Percentiles rank a stretch among this genome's conserved stretches.
Evolutionary conservation across 2,329 filamentous ascomycete genomes (phyloP).

Genomic region (Golovinomyces cichoracearum): DNA sequence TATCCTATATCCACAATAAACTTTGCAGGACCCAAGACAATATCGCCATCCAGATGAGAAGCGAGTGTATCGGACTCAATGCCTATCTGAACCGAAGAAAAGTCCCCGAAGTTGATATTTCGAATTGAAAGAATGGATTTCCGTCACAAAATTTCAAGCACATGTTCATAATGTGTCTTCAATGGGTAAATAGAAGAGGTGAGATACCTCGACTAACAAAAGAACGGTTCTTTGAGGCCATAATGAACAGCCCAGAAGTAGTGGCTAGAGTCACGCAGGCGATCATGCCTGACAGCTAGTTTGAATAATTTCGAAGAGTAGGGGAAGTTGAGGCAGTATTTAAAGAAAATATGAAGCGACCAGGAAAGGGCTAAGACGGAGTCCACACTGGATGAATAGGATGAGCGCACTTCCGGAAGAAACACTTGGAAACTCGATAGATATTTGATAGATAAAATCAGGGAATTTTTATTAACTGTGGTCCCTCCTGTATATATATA

Average conservation of each 20-base stretch:
- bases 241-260: neutral
- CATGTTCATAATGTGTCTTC: neutral
- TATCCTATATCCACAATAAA: neutral
- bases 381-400: neutral
- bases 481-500: neutral
- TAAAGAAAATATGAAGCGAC: neutral
- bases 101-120: neutral
- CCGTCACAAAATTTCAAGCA: neutral
- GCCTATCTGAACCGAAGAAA: neutral
- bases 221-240: too few species aligned
- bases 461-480: neutral
- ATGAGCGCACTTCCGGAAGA: neutral
- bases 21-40: neutral
- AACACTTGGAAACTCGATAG: neutral
- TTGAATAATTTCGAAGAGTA: neutral
- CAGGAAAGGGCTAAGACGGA: neutral
- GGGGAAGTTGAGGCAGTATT: neutral
- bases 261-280: neutral
- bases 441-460: neutral
- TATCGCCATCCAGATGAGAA: neutral
- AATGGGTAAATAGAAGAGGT: neutral
- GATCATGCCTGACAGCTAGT: constrained; percentile 20
- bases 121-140: neutral
- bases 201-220: neutral
- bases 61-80: neutral